These are phyloP conservation scores for Hyaloscypha bicolor DNA, from an alignment of 495 filamentous ascomycete species.

Conservation along the genomic window DNA sequence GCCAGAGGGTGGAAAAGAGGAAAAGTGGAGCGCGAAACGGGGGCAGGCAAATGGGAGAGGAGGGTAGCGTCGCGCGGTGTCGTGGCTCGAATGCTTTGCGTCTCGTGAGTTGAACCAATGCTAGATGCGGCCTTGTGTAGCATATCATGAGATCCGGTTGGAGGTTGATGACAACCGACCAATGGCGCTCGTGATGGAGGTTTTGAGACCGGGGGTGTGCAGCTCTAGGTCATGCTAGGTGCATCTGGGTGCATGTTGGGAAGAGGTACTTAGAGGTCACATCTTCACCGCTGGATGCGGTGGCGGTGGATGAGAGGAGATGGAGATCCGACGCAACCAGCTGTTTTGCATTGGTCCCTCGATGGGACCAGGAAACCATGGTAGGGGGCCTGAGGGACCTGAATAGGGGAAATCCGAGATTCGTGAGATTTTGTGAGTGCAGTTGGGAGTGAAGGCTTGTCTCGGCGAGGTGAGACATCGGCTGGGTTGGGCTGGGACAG, in stretches of 20 bases:
- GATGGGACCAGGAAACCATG: not conserved
- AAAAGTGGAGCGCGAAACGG: constrained; percentile 35
- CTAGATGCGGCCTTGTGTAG: constrained; percentile 18
- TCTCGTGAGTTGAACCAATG: constrained; percentile 25
- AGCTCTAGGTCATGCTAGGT: constrained; percentile 19
- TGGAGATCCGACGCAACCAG: constrained; percentile 1
- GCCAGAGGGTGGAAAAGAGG: constrained; percentile 1
- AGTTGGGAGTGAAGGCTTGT: not conserved
- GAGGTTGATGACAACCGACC: constrained; percentile 8
- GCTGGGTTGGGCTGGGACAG: not conserved
- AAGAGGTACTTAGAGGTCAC: constrained; percentile 9
- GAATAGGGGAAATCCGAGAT: not conserved
- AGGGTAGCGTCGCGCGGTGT: constrained; percentile 37
- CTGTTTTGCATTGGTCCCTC: not conserved
- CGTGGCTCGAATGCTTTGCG: constrained; percentile 63
- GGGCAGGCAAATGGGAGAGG: not conserved
- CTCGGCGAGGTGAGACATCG: not conserved
- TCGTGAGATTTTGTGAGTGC: not conserved
- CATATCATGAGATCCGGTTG: constrained; percentile 30
- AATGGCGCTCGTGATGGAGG: constrained; percentile 13
- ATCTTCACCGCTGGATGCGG: constrained; percentile 6
- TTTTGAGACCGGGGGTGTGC: constrained; percentile 13
- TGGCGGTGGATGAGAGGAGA: constrained; percentile 3
- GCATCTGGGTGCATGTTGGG: constrained; percentile 1
- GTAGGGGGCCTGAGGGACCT: not conserved